phyloP scores from a whole-genome alignment of 257 asterid genomes.

The Solanum ahanhuiri region DNA sequence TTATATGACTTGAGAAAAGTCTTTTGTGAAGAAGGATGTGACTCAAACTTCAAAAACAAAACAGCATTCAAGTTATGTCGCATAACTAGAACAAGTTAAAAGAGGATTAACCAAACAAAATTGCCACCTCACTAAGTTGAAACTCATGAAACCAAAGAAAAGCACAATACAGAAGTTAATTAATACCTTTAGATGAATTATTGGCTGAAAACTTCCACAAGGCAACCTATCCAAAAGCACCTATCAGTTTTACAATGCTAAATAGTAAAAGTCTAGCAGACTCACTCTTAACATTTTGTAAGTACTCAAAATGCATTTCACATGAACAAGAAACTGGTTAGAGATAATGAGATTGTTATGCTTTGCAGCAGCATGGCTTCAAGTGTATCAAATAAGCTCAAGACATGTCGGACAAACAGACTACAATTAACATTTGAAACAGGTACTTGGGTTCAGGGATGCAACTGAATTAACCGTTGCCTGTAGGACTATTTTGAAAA shows the following conservation, averaged over 20 bases:
- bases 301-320: background rate
- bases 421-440: background rate
- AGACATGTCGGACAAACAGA: background rate
- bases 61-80: background rate
- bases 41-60: background rate
- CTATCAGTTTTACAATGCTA: background rate
- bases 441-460: background rate
- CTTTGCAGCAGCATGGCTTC: background rate
- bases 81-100: background rate
- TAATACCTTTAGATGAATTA: slow-evolving; percentile 58
- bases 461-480: background rate
- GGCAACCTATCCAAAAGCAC: slow-evolving; percentile 62
- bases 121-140: background rate
- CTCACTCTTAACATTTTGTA: background rate
- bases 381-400: background rate
- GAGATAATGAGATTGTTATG: background rate
- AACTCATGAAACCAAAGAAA: background rate
- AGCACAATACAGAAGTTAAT: background rate
- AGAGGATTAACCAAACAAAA: background rate
- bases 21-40: background rate
- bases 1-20: background rate
- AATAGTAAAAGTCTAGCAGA: background rate
- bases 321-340: background rate
- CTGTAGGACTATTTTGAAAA: background rate
- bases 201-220: slow-evolving; percentile 69